Evolutionary conservation across 1,284 basidiomycete species (phyloP).

Genomic region (Cryptococcus amylolentus): DNA sequence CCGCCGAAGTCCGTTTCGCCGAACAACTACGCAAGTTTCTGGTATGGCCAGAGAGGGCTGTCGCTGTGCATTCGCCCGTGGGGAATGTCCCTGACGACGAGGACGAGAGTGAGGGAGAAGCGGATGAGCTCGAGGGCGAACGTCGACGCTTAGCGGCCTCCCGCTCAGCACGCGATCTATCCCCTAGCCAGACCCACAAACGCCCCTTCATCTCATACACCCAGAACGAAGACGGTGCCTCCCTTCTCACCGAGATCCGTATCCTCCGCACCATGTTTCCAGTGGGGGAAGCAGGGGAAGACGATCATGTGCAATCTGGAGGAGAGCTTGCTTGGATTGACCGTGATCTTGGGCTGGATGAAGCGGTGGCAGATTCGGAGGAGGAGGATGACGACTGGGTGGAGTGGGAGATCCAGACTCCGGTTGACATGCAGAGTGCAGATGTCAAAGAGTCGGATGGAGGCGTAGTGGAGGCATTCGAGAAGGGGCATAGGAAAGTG

Average conservation of each 20-base stretch:
- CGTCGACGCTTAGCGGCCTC: neutral
- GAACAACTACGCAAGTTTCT: slow-evolving; percentile 34
- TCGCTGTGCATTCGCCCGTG: neutral
- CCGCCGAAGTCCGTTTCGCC: slow-evolving; percentile 17
- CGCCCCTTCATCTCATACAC: slow-evolving; percentile 45
- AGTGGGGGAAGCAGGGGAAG: slow-evolving; percentile 14
- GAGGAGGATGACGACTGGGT: slow-evolving; percentile 14
- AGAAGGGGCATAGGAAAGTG: neutral
- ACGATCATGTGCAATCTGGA: slow-evolving; percentile 20
- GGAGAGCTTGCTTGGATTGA: slow-evolving; percentile 25
- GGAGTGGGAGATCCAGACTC: neutral
- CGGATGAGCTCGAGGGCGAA: neutral
- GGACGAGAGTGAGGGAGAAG: neutral
- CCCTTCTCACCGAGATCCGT: slow-evolving; percentile 36
- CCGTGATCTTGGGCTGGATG: neutral
- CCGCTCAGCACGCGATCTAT: neutral
- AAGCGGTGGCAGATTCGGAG: slow-evolving; percentile 9
- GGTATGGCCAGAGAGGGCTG: slow-evolving; percentile 36
- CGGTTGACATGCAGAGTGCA: neutral
- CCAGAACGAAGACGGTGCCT: slow-evolving; percentile 38
- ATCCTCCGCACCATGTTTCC: slow-evolving; percentile 32
- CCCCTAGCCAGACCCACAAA: neutral
- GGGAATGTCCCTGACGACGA: neutral
- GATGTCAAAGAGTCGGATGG: neutral
- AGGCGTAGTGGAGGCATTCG: neutral